These are phyloP conservation scores for Xylaria sp. DNA, from an alignment of 2,329 filamentous ascomycete genomes.

Conservation along the genomic window DNA sequence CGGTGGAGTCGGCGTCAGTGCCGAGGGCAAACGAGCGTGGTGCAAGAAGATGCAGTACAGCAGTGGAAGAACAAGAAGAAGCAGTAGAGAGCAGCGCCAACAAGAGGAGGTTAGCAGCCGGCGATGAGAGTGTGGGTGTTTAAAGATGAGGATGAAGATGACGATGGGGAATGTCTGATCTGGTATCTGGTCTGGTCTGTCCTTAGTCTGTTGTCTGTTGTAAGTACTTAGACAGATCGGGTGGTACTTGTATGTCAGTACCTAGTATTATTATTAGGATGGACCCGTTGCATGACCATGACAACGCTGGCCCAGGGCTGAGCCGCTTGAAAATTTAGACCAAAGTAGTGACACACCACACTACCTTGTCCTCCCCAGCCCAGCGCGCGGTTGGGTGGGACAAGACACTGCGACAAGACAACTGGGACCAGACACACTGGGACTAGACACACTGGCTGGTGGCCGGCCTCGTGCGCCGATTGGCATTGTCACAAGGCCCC, in stretches of 20 bases:
- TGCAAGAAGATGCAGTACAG: not conserved
- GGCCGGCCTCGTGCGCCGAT: too few species aligned
- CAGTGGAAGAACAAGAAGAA: not conserved
- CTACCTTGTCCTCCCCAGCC: too few species aligned
- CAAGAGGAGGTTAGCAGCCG: not conserved
- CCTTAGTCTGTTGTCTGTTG: too few species aligned
- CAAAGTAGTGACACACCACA: too few species aligned
- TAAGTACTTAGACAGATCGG: too few species aligned
- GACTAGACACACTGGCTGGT: too few species aligned
- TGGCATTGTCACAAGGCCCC: slow-evolving; percentile 22
- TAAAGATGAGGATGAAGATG: too few species aligned
- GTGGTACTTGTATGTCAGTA: too few species aligned
- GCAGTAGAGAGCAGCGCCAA: not conserved
- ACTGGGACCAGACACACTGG: too few species aligned
- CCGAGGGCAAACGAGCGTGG: slow-evolving; percentile 25
- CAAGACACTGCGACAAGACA: too few species aligned
- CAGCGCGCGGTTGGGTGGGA: not conserved
- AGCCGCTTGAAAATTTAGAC: slow-evolving; percentile 12
- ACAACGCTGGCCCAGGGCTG: not conserved
- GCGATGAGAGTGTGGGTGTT: not conserved
- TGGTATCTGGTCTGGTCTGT: too few species aligned
- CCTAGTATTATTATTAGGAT: not conserved
- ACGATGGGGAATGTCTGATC: too few species aligned
- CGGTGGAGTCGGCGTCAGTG: slow-evolving; percentile 20
- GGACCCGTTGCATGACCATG: not conserved